phyloP scores from a whole-genome alignment of 805 yeast species.

The Metschnikowia reukaufii region DNA sequence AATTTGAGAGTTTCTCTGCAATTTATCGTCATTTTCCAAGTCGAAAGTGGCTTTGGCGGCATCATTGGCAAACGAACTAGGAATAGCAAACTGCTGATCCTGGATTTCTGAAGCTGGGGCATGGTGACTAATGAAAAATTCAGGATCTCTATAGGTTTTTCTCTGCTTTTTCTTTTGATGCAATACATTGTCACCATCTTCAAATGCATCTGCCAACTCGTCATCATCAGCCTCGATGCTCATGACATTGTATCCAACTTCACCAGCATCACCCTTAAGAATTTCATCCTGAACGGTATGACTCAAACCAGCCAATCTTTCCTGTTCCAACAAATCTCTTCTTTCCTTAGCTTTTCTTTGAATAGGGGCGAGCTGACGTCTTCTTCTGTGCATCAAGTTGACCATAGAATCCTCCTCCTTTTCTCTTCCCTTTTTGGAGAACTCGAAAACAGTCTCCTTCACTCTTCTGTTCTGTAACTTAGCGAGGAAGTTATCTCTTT shows the following conservation, averaged over 20 bases:
- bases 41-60: slow-evolving; percentile 89
- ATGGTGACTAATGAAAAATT: slow-evolving; percentile 81
- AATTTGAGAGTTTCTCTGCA: slow-evolving; percentile 65
- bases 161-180: slow-evolving; percentile 28
- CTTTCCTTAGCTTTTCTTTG: slow-evolving; percentile 76
- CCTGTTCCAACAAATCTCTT: slow-evolving; percentile 65
- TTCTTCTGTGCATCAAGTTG: slow-evolving; percentile 80
- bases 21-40: slow-evolving; percentile 72
- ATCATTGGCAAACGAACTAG: slow-evolving; percentile 70
- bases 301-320: slow-evolving; percentile 70
- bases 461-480: slow-evolving; percentile 65
- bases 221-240: slow-evolving; percentile 44
- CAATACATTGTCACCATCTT: slow-evolving; percentile 49
- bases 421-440: slow-evolving; percentile 47
- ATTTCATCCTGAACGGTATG: slow-evolving; percentile 76
- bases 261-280: slow-evolving; percentile 49
- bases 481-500: slow-evolving; percentile 69
- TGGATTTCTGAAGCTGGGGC: slow-evolving; percentile 80
- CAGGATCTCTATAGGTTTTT: slow-evolving; percentile 67
- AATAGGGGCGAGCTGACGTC: slow-evolving; percentile 85
- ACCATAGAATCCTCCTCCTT: slow-evolving; percentile 68
- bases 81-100: slow-evolving; percentile 67
- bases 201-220: slow-evolving; percentile 49
- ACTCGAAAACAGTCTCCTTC: slow-evolving; percentile 94
- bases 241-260: slow-evolving; percentile 46